A percentile compares a stretch with the other conserved stretches of the same genome.
Evolutionary conservation across 345 rosid species (phyloP).

Genomic region (Sonneratia caseolaris): DNA sequence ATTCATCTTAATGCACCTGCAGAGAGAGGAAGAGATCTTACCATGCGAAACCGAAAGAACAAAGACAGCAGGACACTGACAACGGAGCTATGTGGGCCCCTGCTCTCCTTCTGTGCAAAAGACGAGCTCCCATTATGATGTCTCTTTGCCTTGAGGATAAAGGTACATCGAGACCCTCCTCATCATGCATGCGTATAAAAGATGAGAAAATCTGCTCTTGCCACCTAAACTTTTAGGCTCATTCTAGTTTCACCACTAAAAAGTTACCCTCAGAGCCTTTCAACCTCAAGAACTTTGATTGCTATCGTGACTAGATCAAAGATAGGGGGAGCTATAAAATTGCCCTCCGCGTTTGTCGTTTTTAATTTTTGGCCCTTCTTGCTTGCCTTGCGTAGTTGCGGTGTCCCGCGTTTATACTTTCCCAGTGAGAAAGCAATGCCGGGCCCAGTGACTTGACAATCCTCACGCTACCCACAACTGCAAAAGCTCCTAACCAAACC

Average conservation of each 20-base stretch:
- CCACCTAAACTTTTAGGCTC: background rate
- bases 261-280: too few relatives aligned
- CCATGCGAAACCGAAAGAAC: background rate
- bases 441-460: background rate
- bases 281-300: too few relatives aligned
- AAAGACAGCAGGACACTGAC: background rate
- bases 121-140: background rate
- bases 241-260: background rate
- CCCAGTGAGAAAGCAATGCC: background rate
- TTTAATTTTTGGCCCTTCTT: background rate
- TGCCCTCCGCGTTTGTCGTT: too few relatives aligned
- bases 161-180: background rate
- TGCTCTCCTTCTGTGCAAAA: background rate
- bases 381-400: background rate
- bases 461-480: conserved; percentile 1
- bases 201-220: background rate
- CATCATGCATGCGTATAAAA: background rate
- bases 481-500: conserved; percentile 1
- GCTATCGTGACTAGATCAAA: too few relatives aligned
- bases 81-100: background rate
- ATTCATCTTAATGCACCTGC: background rate
- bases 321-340: too few relatives aligned
- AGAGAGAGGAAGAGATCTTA: too few relatives aligned
- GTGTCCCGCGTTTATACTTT: background rate
- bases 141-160: background rate